These are phyloP conservation scores for Cladosporium austrohemisphaericum DNA, from an alignment of 2,329 filamentous ascomycete genomes.

Conservation along the genomic window DNA sequence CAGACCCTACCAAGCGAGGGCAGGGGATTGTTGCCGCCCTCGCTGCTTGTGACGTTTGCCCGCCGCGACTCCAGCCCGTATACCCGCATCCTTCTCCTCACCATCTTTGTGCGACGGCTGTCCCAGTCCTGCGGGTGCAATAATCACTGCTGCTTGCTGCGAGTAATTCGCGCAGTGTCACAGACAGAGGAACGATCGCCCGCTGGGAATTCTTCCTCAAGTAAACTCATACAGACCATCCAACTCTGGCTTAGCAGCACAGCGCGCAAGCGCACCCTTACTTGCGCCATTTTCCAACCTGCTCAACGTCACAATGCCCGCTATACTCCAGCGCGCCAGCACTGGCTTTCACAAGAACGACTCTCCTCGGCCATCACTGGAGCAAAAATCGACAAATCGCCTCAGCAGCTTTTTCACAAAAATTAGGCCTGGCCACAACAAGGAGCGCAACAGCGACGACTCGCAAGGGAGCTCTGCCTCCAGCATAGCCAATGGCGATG, in stretches of 20 bases:
- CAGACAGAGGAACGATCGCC: not conserved
- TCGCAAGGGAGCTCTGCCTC: conserved; percentile 10
- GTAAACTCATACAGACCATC: conserved; percentile 6
- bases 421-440: conserved; percentile 3
- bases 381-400: conserved; percentile 2
- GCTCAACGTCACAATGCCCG: conserved; percentile 4
- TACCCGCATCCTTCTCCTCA: conserved; percentile 7
- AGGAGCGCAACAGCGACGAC: conserved; percentile 10
- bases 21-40: conserved; percentile 7
- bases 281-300: not conserved
- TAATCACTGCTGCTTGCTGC: conserved; percentile 4
- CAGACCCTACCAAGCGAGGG: conserved; percentile 11
- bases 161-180: conserved; percentile 10
- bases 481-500: conserved; percentile 1
- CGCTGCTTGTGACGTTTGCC: conserved; percentile 12
- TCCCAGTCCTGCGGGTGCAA: conserved; percentile 6
- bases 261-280: conserved; percentile 4
- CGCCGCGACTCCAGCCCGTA: conserved; percentile 7
- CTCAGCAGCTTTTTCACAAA: conserved; percentile 1
- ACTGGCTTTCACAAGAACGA: conserved; percentile 10
- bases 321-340: conserved; percentile 7
- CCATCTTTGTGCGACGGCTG: conserved; percentile 11
- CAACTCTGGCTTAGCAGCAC: not conserved
- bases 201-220: not conserved
- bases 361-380: conserved; percentile 1